Evolutionary conservation across 163 green algal species (phyloP).

Genomic region (Scenedesmus sp.): DNA sequence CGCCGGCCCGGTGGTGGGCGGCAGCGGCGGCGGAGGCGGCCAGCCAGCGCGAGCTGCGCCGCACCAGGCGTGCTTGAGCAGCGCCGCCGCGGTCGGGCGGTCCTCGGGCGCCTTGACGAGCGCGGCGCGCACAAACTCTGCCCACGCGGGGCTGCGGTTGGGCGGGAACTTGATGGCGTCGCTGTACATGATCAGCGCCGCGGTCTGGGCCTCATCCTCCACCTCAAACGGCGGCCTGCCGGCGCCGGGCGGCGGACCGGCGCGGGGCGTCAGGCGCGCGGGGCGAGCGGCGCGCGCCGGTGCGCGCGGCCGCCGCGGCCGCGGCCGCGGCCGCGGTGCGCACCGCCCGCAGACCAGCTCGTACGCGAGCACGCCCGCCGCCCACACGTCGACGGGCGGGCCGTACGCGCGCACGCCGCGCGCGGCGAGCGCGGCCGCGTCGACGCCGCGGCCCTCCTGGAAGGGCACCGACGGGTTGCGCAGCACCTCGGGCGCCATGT

Average conservation of each 20-base stretch:
- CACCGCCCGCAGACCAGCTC: constrained; percentile 65
- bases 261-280: too few species aligned
- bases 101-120: constrained; percentile 73
- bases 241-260: too few species aligned
- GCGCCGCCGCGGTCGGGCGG: constrained; percentile 60
- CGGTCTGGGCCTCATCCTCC: constrained; percentile 78
- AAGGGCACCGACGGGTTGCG: constrained; percentile 48
- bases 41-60: neutral
- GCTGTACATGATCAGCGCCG: constrained; percentile 78
- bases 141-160: constrained; percentile 50
- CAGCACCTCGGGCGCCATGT: constrained; percentile 50
- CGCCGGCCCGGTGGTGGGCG: neutral
- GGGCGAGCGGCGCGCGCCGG: too few species aligned
- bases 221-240: constrained; percentile 80
- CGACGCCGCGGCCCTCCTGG: constrained; percentile 41
- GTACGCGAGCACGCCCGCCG: constrained; percentile 71
- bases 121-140: constrained; percentile 44
- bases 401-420: constrained; percentile 37
- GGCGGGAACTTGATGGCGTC: constrained; percentile 69
- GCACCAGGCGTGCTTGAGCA: constrained; percentile 76
- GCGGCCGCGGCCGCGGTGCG: neutral
- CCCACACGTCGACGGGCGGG: constrained; percentile 69
- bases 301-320: too few species aligned
- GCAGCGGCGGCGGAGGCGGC: too few species aligned
- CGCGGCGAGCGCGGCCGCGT: constrained; percentile 1